A percentile compares a stretch with the other conserved stretches of the same genome.
phyloP scores from a whole-genome alignment of 1,284 basidiomycete genomes.

The Pascua sp. region DNA sequence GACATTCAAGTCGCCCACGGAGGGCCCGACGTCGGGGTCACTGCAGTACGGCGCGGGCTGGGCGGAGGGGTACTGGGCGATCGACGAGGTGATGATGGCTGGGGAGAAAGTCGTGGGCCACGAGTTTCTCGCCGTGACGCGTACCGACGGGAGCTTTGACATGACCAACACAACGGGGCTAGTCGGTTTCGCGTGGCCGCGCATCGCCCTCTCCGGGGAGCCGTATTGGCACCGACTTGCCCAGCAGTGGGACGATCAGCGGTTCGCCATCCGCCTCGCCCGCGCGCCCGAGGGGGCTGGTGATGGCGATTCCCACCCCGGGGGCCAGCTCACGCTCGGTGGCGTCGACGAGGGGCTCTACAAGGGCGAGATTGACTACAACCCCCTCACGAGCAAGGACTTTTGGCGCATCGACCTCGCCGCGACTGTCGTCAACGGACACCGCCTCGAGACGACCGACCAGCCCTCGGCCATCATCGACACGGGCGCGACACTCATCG shows the following conservation, averaged over 20 bases:
- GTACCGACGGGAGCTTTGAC: conserved; percentile 3
- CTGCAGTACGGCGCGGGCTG: conserved; percentile 76
- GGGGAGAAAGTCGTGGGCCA: conserved; percentile 70
- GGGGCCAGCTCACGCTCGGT: conserved; percentile 69
- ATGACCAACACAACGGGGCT: conserved; percentile 48
- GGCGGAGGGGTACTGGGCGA: conserved; percentile 65
- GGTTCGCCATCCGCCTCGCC: conserved; percentile 77
- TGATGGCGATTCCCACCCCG: conserved; percentile 31
- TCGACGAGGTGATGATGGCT: conserved; percentile 72
- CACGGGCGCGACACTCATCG: conserved; percentile 32
- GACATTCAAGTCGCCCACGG: conserved; percentile 24
- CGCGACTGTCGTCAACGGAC: conserved; percentile 7
- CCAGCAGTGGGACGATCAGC: conserved; percentile 61
- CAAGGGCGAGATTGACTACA: conserved; percentile 70
- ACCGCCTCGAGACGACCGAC: not conserved
- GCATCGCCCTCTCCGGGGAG: conserved; percentile 49
- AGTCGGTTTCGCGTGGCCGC: conserved; percentile 52
- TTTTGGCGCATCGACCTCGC: conserved; percentile 10
- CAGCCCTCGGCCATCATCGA: conserved; percentile 11
- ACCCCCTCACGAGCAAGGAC: conserved; percentile 50
- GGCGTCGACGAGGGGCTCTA: conserved; percentile 59
- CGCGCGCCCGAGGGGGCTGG: conserved; percentile 39
- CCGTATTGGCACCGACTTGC: conserved; percentile 60
- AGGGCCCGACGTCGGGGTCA: conserved; percentile 56
- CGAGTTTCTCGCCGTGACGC: conserved; percentile 50